Base-by-base conservation (phyloP, 768 basidiomycete species). In the Lactarius sp. region DNA sequence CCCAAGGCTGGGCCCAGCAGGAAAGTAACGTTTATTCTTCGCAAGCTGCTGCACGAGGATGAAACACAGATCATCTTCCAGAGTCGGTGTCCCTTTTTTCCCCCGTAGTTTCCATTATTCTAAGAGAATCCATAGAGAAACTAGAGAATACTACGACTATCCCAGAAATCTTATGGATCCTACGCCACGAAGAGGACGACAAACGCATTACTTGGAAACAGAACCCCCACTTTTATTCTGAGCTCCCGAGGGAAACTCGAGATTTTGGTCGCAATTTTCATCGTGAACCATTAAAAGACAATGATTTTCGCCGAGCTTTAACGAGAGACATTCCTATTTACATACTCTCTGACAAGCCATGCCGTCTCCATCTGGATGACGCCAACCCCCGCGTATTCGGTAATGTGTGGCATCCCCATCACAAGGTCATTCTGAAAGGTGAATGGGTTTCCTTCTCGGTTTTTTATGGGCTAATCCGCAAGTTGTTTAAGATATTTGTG, bases 381-480 rank as follows among this genome's bases (percentile, higher is more conserved):
- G 7, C 47, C 36, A 16, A 16, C 22, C 49, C 34, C 22, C 47
- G 49, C 5, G 10, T 27, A 22, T 59, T 41, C 22, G 61, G 27
- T 39, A 39, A 37, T 20, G 2, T 62, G 44, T 62, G 61, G 61
- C 50, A 51, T 36, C 61, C 61, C 8, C 12, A 41, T 18, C 4
- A 33, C 27, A 51, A 36, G n/a, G 34, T 62, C 39, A 62, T 62
- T 27, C 49, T 62, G 54, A 62, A 62, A 50, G 58, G 58, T 59
- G 49, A 47, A 18, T 50, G 10, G 7, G n/a, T 51, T 39, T 9
- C n/a, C 12, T 22, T 37, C 22, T 27, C 4, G 2, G 3, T 5
- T 42, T 51, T 20, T 13, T n/a, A 49, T 31, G 34, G 6, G 10
- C 22, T 9, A 39, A 37, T 31, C 2, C 47, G 27, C 1, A 41